Evolutionary conservation across 2,329 filamentous ascomycete genomes (phyloP).

Genomic region (Alternaria rosae): DNA sequence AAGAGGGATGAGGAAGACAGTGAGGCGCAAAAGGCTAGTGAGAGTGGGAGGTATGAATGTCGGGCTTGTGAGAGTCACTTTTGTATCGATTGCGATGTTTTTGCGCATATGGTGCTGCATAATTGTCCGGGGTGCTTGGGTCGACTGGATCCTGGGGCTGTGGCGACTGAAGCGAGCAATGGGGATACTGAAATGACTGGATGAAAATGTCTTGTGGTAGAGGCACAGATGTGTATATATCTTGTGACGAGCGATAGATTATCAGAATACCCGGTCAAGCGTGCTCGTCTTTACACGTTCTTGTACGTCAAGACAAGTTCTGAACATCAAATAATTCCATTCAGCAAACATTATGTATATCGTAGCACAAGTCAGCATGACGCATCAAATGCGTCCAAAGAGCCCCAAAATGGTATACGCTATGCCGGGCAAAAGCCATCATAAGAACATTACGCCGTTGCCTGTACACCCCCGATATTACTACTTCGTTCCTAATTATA

Average conservation of each 20-base stretch:
- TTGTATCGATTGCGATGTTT: constrained; percentile 97
- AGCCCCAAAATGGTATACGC: constrained; percentile 48
- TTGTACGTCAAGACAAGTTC: neutral
- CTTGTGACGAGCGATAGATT: neutral
- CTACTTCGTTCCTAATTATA: constrained; percentile 41
- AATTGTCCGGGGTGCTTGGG: constrained; percentile 91
- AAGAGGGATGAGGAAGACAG: constrained; percentile 37
- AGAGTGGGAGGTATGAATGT: constrained; percentile 89
- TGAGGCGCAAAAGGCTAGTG: constrained; percentile 65
- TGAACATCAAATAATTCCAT: constrained; percentile 10
- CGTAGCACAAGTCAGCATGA: constrained; percentile 39
- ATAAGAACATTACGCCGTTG: constrained; percentile 46
- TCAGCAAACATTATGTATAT: constrained; percentile 47
- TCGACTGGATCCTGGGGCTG: constrained; percentile 28
- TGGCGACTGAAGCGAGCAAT: constrained; percentile 15
- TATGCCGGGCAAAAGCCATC: constrained; percentile 47
- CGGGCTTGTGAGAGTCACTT: constrained; percentile 88
- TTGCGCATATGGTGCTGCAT: constrained; percentile 91
- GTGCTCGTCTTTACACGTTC: neutral
- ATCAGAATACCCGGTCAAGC: neutral
- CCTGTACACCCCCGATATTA: constrained; percentile 29
- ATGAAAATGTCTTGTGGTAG: constrained; percentile 1
- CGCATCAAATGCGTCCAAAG: constrained; percentile 35
- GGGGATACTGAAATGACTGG: constrained; percentile 43
- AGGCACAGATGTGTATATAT: neutral